Evolutionary conservation across 441 rosid genomes (phyloP), one percentile per base, ranked within the genome.

Genomic region (Gossypium lobatum): DNA sequence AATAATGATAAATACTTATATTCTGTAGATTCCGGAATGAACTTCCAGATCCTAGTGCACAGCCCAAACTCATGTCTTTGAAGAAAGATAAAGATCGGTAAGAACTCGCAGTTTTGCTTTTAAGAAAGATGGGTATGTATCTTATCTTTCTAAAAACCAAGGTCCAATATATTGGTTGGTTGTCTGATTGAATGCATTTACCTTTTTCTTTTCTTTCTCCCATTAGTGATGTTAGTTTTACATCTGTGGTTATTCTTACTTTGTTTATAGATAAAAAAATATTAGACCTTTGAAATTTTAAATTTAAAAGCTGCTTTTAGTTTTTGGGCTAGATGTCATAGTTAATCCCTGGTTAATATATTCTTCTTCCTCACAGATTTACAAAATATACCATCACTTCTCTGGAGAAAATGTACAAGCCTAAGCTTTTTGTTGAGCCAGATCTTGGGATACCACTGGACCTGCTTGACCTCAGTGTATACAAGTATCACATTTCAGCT

Each of bases 391-490:
- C 89, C 45, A 90, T 95, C 78, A 90, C 96, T 53, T 93, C 97
- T 53, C 77, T 93, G 84, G 99, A 95, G 88, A 95, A 91, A 78
- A 80, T 77, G 78, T 86, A 90, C 87, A 95, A 93, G 83, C 99
- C 99, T 16, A 81, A 91, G 76, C 91, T 95, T 48, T 86, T 83
- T 83, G 98, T 88, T 71, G 98, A 95, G 84, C 93, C 98, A 71
- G 99, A 95, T 88, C 98, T 95, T 66, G 99, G 99, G 82, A 90
- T 95, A 81, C 96, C 98, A 25, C 93, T 93, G 77, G 98, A 95
- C 83, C 85, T 95, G 78, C 97, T 95, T 80, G 99, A 95, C 84
- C 92, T 95, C 73, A 93, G 93, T 80, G 90, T 91, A 60, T 95
- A 95, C 95, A 93, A 90, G 99, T 95, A 90, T 70, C 52, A 54